A percentile compares a stretch with the other conserved stretches of the same genome.
phyloP scores from a whole-genome alignment of 352 stramenopile genomes.

The Phytophthora tentaculata region DNA sequence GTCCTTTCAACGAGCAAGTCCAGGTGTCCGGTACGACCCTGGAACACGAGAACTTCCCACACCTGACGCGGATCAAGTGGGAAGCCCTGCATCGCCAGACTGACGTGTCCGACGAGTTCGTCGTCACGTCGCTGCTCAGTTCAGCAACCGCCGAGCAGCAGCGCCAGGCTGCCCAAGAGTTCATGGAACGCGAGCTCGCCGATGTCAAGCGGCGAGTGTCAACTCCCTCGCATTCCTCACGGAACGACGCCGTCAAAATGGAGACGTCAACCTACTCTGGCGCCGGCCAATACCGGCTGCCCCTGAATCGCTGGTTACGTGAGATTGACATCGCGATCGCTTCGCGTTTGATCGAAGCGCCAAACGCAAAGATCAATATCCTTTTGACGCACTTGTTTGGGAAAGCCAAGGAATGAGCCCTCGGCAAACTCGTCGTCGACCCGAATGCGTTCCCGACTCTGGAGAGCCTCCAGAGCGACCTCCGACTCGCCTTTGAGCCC shows the following conservation, averaged over 20 bases:
- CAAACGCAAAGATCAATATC: background rate
- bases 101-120: too few species aligned
- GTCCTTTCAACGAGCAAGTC: too few species aligned
- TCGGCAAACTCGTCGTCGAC: too few species aligned
- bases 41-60: background rate
- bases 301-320: background rate
- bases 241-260: background rate
- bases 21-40: too few species aligned
- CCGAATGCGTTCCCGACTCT: too few species aligned
- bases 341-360: background rate
- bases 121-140: slow-evolving; percentile 2
- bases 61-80: background rate
- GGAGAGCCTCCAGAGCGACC: too few species aligned
- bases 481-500: too few species aligned
- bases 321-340: slow-evolving; percentile 1
- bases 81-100: too few species aligned
- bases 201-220: background rate
- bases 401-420: too few species aligned
- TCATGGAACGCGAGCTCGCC: slow-evolving; percentile 1
- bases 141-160: background rate
- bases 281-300: too few species aligned
- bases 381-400: background rate
- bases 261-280: background rate
- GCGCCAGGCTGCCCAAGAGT: too few species aligned
- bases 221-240: background rate